Percentiles rank a stretch among this genome's conserved stretches.
Evolutionary conservation across 768 basidiomycete genomes (phyloP).

Genomic region (Glaciozyma martinii): DNA sequence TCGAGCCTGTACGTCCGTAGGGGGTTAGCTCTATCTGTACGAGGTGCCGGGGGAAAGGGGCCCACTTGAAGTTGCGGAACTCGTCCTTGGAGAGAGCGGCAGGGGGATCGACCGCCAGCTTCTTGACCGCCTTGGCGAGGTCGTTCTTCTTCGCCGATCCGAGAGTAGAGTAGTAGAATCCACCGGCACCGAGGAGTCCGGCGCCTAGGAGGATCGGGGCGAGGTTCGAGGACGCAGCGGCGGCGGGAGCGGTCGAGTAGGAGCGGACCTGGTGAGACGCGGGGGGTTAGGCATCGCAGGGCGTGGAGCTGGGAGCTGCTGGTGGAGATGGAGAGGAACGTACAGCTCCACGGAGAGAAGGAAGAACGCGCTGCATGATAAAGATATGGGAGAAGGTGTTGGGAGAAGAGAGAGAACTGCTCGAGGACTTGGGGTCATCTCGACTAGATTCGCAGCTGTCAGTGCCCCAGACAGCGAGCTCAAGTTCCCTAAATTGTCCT

Average conservation of each 20-base stretch:
- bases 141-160: conserved; percentile 8
- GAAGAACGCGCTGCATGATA: too few relatives aligned
- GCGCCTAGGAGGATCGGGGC: conserved; percentile 31
- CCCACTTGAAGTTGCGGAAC: conserved; percentile 11
- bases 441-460: too few relatives aligned
- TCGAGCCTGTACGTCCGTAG: conserved; percentile 58
- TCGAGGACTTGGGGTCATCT: too few relatives aligned
- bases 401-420: too few relatives aligned
- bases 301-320: too few relatives aligned
- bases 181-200: conserved; percentile 22
- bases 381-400: too few relatives aligned
- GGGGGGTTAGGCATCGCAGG: too few relatives aligned
- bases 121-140: not conserved
- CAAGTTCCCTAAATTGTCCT: too few relatives aligned
- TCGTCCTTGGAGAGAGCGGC: conserved; percentile 17
- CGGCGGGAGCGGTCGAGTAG: conserved; percentile 21
- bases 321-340: too few relatives aligned
- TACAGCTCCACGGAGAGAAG: too few relatives aligned
- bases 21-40: not conserved
- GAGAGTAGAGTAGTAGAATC: conserved; percentile 22
- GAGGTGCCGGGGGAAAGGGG: not conserved
- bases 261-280: not conserved
- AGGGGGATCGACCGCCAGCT: not conserved
- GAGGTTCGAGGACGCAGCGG: conserved; percentile 7
- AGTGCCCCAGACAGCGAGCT: too few relatives aligned